Conservation (phyloP, 139 green algal genomes). For the Picochlorum sp. region DNA sequence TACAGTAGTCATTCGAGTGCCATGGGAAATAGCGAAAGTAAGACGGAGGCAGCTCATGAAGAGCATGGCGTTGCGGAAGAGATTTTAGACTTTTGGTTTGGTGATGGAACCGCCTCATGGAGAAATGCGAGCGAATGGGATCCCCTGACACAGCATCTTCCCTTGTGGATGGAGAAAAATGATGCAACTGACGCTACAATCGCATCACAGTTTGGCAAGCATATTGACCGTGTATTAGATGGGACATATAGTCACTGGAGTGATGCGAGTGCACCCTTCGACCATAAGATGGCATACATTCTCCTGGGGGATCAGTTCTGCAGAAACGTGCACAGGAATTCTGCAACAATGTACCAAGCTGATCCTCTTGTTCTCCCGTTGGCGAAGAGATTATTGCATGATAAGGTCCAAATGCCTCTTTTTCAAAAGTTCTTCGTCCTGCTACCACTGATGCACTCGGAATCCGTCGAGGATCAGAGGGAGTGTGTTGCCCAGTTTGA, state of each 20-base stretch:
- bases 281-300: no score
- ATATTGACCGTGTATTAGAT: no score
- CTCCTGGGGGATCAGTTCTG: no score
- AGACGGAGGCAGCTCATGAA: not conserved
- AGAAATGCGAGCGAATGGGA: not conserved
- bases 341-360: conserved; percentile 14
- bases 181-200: conserved; percentile 17
- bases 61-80: not conserved
- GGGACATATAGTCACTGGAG: no score
- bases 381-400: not conserved
- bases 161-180: conserved; percentile 5
- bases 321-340: no score
- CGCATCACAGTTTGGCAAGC: no score
- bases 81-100: conserved; percentile 4
- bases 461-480: conserved; percentile 43
- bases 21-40: no score
- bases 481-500: conserved; percentile 18
- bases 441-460: conserved; percentile 50
- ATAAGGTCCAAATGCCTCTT: conserved; percentile 10
- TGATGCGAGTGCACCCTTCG: no score
- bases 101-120: not conserved
- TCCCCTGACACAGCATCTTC: conserved; percentile 5
- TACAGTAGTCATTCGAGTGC: no score
- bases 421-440: conserved; percentile 25
- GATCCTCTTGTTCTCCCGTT: not conserved